Evolutionary conservation across 2,329 filamentous ascomycete species (phyloP), one percentile per base, ranked within the genome.

Genomic region (Acephala macrosclerotiorum): DNA sequence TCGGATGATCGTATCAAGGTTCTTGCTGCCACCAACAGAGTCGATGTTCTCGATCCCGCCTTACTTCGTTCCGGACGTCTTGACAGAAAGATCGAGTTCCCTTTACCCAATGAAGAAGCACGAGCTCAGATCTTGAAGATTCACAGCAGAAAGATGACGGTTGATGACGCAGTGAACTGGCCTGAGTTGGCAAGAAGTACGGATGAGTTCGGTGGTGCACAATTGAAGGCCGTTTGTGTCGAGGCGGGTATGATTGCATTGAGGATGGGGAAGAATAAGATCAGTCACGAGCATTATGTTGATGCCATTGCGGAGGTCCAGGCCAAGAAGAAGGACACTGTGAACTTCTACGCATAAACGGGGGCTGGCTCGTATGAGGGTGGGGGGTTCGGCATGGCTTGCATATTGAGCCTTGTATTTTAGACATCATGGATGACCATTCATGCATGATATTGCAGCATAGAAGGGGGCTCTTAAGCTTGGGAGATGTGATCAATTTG

Each of bases 241-340:
- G 96, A 99, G 83, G 96, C 96, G 60, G 96, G 96, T 78, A 99
- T 99, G 96, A 99, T 99, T 81, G 96, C 96, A 33, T 84, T 99
- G 76, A 88, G 96, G 73, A 93, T 91, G 79, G 96, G 96, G 68
- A 94, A 97, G 85, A 94, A 91, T 81, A 97, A 97, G 87, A 96
- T 99, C 77, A 92, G 91, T 66, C 96, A 99, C 79, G 96, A 99
- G 83, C 93, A 99, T 80, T 99, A 98, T 77, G 96, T 99, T 59
- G 96, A 99, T 84, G 96, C 96, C 67, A 98, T 99, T 79, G 88
- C 94, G 42, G 96, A 99, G 81, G 96, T 99, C 74, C 93, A 94
- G 80, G 90, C 91, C 96, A 96, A 87, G 93, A 96, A 78, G 87
- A 74, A 75, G 65, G 69, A 75, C 36, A 74, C 72, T 35, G 71